Conservation (phyloP, 805 yeast species). For the Candida rishiriensis region DNA sequence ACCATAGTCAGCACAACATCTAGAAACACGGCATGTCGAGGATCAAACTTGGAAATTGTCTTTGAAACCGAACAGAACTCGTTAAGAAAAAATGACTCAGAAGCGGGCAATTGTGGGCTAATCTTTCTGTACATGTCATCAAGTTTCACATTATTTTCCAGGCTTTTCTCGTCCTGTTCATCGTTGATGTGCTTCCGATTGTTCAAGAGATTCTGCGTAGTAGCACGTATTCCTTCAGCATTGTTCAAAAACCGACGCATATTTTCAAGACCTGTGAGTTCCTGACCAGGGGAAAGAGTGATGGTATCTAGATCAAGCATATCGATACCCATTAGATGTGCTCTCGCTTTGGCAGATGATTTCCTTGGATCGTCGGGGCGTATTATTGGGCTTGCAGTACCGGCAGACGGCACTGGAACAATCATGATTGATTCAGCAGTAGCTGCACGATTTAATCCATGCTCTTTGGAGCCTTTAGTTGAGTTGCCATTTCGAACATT, state of each 20-base stretch:
- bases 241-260: background rate
- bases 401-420: background rate
- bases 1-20: background rate
- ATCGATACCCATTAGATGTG: too few relatives aligned
- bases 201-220: background rate
- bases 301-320: too few relatives aligned
- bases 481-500: too few relatives aligned
- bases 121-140: too few relatives aligned
- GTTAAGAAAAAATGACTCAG: too few relatives aligned
- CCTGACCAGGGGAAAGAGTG: background rate
- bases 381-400: too few relatives aligned
- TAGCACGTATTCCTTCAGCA: background rate
- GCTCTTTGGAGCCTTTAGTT: background rate
- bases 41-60: background rate
- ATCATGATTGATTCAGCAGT: too few relatives aligned
- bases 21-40: background rate
- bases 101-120: too few relatives aligned
- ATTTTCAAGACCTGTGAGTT: background rate
- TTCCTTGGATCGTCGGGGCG: too few relatives aligned
- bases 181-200: background rate
- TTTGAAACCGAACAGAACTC: background rate
- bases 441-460: too few relatives aligned
- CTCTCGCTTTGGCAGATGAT: too few relatives aligned
- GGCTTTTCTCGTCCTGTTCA: background rate
- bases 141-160: too few relatives aligned